Base-by-base conservation (phyloP, 192 early-diverging fungal genomes). In the Gigaspora rosea region DNA sequence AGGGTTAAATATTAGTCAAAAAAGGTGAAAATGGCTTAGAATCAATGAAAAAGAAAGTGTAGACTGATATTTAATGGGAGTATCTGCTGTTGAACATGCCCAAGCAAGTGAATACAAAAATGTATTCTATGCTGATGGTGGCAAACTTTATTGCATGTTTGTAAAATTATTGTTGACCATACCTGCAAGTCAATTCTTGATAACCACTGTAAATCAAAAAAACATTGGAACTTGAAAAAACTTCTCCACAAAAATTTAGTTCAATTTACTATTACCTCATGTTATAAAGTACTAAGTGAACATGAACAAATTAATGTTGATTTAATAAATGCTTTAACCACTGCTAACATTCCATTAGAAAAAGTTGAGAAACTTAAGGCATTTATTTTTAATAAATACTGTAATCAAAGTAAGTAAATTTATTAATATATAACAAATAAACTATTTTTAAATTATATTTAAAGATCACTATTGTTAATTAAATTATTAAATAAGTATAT, bases 71-170 rank as follows among this genome's bases (percentile, higher is more conserved):
- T 22, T 62, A 12, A 62, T 4, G 10, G 22, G 22, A 32, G 2
- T 33, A 15, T 62, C 32, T 15, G 22, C 32, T 33, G 33, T 0
- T 62, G 22, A 62, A 33, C 59, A 20, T 15, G 6, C 12, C 10
- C 59, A 33, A 15, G 59, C 22, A 62, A 62, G 10, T 62, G 22
- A 62, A 12, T 66, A 47, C 35, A 13, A 18, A 70, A 51, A 70
- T 16, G 32, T 32, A 50, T 70, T 70, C 9, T 70, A 70, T 35
- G 32, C 32, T 70, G 49, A 70, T 70, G 27, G 27, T 22, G 8
- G 9, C 3, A 70, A 70, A 35, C 22, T 70, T 27, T 70, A 16
- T 70, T 70, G 50, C 2, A 18, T 32, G 8, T 32, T 33, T 70
- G 50, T n/a, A 20, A 51, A 70, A 12, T 13, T 70, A 16, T 33